Evolutionary conservation across 768 basidiomycete genomes (phyloP), one percentile per base, ranked within the genome.

Genomic region (Lactifluus rugatus): DNA sequence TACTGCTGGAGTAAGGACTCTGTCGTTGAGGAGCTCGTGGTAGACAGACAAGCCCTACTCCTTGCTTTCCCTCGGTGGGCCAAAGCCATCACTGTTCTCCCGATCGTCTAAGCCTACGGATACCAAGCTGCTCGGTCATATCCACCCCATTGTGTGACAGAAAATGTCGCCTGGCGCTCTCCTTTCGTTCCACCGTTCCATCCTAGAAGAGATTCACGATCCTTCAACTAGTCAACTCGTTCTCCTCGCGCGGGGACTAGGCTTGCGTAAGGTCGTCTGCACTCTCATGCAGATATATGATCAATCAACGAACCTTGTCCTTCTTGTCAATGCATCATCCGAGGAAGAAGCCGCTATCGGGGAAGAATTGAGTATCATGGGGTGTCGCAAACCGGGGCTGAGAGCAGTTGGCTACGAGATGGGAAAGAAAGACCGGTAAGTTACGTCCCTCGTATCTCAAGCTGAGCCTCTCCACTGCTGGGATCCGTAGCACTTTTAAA

Each of bases 231-330:
- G 76, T 65, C 87, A 89, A 64, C 73, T 90, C 9, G 70, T 89
- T 39, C 70, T 99, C 42, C 73, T 99, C 32, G 94, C 91, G 1
- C 87, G 94, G 32, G 96, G 96, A 0, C 78, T 99, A 2, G 96
- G 96, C 0, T 74, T 98, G 60, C 81, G 94, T 13, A 76, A 84
- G 57, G 78, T 96, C 52, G 69, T 93, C 45, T 93, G 90, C 72
- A 88, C 85, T 0, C 78, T 98, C 41, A 78, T 98, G 74, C 89
- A 94, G 73, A 89, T 95, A 41, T 98, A 95, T 68, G 89, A 93
- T 74, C 81, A 87, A 21, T 83, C 89, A 34, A 80, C 84, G 59
- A 93, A 81, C 66, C 80, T 96, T 16, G 80, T 98, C 45, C 72
- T 98, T 9, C 75, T 99, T 21, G 83, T 97, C 48, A 87, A 91